Evolutionary conservation across 768 basidiomycete species (phyloP).

Genomic region (Pholiota conissans): DNA sequence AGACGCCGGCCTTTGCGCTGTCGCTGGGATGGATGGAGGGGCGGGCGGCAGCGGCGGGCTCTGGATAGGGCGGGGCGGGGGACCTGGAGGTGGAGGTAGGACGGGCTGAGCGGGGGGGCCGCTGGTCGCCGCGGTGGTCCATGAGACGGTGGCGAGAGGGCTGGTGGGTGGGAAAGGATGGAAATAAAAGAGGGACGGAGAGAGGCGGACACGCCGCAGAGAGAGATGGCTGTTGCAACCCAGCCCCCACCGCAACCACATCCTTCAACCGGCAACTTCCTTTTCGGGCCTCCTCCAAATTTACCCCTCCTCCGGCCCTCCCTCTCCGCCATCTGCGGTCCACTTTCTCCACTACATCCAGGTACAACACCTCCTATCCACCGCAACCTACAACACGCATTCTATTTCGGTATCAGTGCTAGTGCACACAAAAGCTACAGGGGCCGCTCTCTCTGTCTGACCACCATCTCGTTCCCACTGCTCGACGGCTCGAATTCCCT

Average conservation of each 20-base stretch:
- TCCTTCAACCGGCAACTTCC: constrained; percentile 15
- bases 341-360: not conserved
- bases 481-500: too few relatives aligned
- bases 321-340: not conserved
- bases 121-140: constrained; percentile 40
- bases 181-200: constrained; percentile 17
- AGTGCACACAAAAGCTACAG: too few relatives aligned
- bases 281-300: constrained; percentile 14
- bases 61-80: constrained; percentile 40
- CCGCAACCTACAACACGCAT: too few relatives aligned
- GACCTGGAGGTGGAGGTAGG: constrained; percentile 40
- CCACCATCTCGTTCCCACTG: too few relatives aligned
- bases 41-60: constrained; percentile 24
- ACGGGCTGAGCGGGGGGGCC: constrained; percentile 56
- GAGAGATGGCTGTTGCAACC: constrained; percentile 23
- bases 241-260: constrained; percentile 17
- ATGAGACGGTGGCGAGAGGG: constrained; percentile 34
- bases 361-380: too few relatives aligned
- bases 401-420: too few relatives aligned
- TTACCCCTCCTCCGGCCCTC: not conserved
- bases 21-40: constrained; percentile 35
- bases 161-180: constrained; percentile 6
- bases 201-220: constrained; percentile 22
- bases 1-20: constrained; percentile 49
- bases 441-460: too few relatives aligned